Evolutionary conservation across 2,329 filamentous ascomycete species (phyloP).

Genomic region (Sclerotinia glacialis): DNA sequence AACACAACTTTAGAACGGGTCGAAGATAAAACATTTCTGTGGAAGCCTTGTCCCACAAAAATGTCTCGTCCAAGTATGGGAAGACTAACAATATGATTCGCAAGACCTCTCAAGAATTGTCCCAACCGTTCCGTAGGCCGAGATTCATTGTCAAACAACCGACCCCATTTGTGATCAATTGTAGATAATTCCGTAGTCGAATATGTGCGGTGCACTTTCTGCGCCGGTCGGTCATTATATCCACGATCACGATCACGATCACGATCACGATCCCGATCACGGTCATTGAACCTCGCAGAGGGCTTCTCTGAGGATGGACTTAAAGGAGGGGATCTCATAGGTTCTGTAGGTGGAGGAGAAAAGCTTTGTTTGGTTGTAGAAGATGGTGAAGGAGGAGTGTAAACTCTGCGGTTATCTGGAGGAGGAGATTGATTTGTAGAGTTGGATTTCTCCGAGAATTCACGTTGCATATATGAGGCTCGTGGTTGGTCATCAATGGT

Average conservation of each 20-base stretch:
- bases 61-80: background rate
- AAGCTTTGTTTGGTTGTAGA: conserved; percentile 35
- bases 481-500: conserved; percentile 35
- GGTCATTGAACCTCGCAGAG: conserved; percentile 35
- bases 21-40: background rate
- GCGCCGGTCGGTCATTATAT: conserved; percentile 8
- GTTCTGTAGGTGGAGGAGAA: conserved; percentile 37
- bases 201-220: conserved; percentile 28
- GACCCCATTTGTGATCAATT: conserved; percentile 73
- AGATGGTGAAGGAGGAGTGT: conserved; percentile 55
- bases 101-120: conserved; percentile 71
- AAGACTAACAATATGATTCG: conserved; percentile 64
- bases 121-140: conserved; percentile 65
- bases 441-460: conserved; percentile 39
- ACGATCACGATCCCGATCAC: conserved; percentile 25
- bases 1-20: background rate
- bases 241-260: conserved; percentile 3
- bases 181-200: conserved; percentile 51
- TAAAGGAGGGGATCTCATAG: conserved; percentile 35
- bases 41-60: conserved; percentile 1
- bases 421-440: conserved; percentile 48
- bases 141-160: conserved; percentile 66
- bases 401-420: conserved; percentile 43
- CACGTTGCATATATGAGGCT: conserved; percentile 40
- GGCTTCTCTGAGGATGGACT: conserved; percentile 38